Conservation (phyloP, 768 basidiomycete species). For the Lepiota subincarnata region DNA sequence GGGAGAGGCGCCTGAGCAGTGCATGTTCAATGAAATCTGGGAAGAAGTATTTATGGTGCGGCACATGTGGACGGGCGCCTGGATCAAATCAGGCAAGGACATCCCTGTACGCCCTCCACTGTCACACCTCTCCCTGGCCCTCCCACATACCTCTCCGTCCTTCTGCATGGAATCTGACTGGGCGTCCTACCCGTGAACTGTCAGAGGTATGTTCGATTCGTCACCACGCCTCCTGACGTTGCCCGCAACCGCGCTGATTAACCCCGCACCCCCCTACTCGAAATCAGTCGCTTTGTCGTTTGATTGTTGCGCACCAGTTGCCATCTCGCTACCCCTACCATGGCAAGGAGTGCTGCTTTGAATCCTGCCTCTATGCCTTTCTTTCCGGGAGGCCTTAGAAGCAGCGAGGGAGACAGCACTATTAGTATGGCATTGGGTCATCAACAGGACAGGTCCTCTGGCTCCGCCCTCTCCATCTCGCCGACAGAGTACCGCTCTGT, state of each 20-base stretch:
- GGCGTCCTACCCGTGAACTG: slow-evolving; percentile 16
- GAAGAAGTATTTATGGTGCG: slow-evolving; percentile 12
- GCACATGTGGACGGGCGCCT: slow-evolving; percentile 7
- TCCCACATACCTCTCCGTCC: slow-evolving; percentile 12
- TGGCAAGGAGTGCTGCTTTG: slow-evolving; percentile 74
- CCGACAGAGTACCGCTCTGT: slow-evolving; percentile 64
- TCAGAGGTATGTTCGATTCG: slow-evolving; percentile 2
- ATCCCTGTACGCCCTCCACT: neutral
- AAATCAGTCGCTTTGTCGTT: slow-evolving; percentile 27
- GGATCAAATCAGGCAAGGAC: slow-evolving; percentile 10
- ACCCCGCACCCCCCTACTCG: slow-evolving; percentile 10
- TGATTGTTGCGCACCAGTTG: slow-evolving; percentile 36
- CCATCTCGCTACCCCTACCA: slow-evolving; percentile 34
- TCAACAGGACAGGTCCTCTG: slow-evolving; percentile 45
- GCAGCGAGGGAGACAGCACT: slow-evolving; percentile 51
- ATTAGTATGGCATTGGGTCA: slow-evolving; percentile 42
- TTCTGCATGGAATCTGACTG: slow-evolving; percentile 42
- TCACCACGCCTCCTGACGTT: neutral
- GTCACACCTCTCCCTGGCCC: slow-evolving; percentile 4
- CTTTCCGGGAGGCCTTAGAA: slow-evolving; percentile 67
- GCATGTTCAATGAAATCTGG: slow-evolving; percentile 9
- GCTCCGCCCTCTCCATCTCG: slow-evolving; percentile 49
- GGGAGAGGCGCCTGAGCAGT: slow-evolving; percentile 25
- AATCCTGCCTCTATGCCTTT: slow-evolving; percentile 84
- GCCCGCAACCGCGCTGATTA: slow-evolving; percentile 4